Evolutionary conservation across 495 filamentous ascomycete genomes (phyloP).

Genomic region (Hypoxylon crocopeplum): DNA sequence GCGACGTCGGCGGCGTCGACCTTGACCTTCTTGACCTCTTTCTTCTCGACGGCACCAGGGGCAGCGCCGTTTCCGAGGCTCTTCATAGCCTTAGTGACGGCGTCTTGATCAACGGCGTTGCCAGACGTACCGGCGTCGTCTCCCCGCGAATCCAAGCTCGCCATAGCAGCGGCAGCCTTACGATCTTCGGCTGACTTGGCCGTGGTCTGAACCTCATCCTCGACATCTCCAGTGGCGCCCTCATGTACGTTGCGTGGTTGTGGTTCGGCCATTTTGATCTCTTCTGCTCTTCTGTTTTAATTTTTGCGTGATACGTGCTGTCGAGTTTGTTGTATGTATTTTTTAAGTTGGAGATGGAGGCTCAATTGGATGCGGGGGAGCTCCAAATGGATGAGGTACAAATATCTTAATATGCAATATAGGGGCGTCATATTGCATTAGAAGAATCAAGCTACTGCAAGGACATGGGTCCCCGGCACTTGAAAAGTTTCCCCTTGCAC

Average conservation of each 20-base stretch:
- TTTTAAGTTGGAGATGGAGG: not conserved
- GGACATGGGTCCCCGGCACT: not conserved
- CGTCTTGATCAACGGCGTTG: constrained; percentile 78
- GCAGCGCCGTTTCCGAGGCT: constrained; percentile 59
- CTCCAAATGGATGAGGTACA: too few relatives aligned
- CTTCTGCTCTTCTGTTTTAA: too few relatives aligned
- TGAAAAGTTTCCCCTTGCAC: not conserved
- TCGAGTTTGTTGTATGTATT: not conserved
- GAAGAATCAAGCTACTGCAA: too few relatives aligned
- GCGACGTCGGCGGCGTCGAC: constrained; percentile 55
- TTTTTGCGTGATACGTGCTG: not conserved
- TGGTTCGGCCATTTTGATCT: constrained; percentile 64
- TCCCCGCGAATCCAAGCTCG: constrained; percentile 68
- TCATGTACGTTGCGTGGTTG: constrained; percentile 64
- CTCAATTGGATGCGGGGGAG: not conserved
- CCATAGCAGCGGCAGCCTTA: constrained; percentile 87
- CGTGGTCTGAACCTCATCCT: constrained; percentile 66
- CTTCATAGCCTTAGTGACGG: constrained; percentile 83
- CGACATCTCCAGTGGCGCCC: constrained; percentile 66
- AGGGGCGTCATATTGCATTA: too few relatives aligned
- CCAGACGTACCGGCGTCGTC: constrained; percentile 57
- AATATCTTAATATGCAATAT: too few relatives aligned
- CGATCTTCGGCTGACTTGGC: constrained; percentile 82
- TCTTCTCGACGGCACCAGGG: constrained; percentile 41
- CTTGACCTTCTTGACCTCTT: constrained; percentile 56